A percentile compares a stretch with the other conserved stretches of the same genome.
Evolutionary conservation across 2,329 filamentous ascomycete genomes (phyloP).

Genomic region (Fusarium fracticaudum): DNA sequence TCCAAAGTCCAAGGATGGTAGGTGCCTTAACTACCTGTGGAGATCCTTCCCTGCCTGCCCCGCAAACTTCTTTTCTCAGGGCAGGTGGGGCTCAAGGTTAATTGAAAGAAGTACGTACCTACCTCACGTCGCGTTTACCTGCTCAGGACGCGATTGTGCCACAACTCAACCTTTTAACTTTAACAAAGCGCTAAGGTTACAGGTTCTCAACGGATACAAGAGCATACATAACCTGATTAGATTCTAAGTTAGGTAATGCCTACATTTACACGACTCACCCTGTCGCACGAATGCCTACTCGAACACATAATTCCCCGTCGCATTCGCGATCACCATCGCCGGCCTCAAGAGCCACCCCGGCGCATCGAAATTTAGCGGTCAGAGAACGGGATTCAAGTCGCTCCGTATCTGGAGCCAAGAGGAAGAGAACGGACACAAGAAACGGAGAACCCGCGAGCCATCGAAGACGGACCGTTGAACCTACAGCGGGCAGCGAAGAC

Average conservation of each 20-base stretch:
- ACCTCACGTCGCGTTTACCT: not conserved
- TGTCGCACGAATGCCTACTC: slow-evolving; percentile 42
- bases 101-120: slow-evolving; percentile 14
- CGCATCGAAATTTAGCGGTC: slow-evolving; percentile 38
- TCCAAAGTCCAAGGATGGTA: not conserved
- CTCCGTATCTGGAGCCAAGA: slow-evolving; percentile 43
- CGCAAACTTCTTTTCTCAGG: not conserved
- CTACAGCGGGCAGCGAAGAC: slow-evolving; percentile 32
- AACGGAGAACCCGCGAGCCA: slow-evolving; percentile 34
- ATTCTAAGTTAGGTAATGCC: not conserved
- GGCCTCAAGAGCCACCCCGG: slow-evolving; percentile 27
- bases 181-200: not conserved
- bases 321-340: slow-evolving; percentile 36
- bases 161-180: not conserved
- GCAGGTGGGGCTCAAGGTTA: not conserved
- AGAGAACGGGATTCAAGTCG: slow-evolving; percentile 39
- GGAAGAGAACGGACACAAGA: slow-evolving; percentile 45
- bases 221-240: no score
- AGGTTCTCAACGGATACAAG: not conserved
- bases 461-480: slow-evolving; percentile 41
- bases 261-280: not conserved
- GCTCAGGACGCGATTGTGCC: not conserved
- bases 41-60: not conserved
- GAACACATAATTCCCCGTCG: slow-evolving; percentile 33
- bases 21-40: not conserved